These are phyloP conservation scores for Cystofilobasidium bisporidii DNA, from an alignment of 768 basidiomycete species.

Conservation along the genomic window DNA sequence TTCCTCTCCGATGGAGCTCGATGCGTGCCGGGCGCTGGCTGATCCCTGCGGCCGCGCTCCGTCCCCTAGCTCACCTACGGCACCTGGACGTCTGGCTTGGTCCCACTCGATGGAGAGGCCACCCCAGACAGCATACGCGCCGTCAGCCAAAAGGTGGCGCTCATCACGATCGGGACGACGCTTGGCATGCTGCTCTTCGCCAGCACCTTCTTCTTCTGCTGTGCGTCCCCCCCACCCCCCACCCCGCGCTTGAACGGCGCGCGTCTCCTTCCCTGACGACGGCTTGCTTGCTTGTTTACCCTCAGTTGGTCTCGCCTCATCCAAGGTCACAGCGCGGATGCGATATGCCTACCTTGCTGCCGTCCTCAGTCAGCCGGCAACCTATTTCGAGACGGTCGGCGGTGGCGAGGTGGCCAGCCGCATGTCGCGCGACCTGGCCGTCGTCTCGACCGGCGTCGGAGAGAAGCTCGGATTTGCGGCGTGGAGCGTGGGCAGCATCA, in stretches of 20 bases:
- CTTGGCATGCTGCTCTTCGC: slow-evolving; percentile 12
- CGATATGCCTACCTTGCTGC: slow-evolving; percentile 28
- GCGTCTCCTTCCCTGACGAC: background rate
- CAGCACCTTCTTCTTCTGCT: slow-evolving; percentile 14
- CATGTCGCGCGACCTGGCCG: slow-evolving; percentile 20
- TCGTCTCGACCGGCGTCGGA: slow-evolving; percentile 25
- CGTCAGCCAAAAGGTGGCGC: background rate
- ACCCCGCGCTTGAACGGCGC: background rate
- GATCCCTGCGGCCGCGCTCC: too few relatives aligned
- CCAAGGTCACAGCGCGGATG: slow-evolving; percentile 14
- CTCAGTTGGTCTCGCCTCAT: slow-evolving; percentile 14
- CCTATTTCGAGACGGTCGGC: slow-evolving; percentile 29
- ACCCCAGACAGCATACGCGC: background rate
- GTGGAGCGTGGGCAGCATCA: slow-evolving; percentile 15
- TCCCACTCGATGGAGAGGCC: background rate
- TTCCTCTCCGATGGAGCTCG: background rate
- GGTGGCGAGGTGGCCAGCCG: slow-evolving; percentile 28
- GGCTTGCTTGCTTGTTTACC: background rate
- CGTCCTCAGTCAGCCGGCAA: slow-evolving; percentile 25
- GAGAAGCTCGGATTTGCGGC: slow-evolving; percentile 27
- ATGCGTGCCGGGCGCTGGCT: background rate
- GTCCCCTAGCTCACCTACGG: slow-evolving; percentile 12
- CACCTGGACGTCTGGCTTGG: slow-evolving; percentile 16
- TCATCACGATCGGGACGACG: slow-evolving; percentile 7
- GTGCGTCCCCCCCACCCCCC: background rate